A percentile compares a stretch with the other conserved stretches of the same genome.
These are phyloP conservation scores for Aureobasidium musti DNA, from an alignment of 2,329 filamentous ascomycete genomes.

Conservation along the genomic window DNA sequence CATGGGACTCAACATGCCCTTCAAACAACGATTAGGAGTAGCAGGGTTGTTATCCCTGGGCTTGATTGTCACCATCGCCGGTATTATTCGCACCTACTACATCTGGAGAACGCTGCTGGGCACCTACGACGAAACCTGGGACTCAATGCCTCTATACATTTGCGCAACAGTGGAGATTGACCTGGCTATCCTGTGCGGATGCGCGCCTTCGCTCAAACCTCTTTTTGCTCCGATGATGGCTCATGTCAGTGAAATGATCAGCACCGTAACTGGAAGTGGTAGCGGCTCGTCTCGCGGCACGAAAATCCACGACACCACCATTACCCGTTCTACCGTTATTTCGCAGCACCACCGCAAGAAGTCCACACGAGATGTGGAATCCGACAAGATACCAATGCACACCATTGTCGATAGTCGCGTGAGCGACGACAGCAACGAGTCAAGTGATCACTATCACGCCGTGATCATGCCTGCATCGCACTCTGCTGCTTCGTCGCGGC, in stretches of 20 bases:
- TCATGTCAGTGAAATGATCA: constrained; percentile 22
- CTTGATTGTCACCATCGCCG: constrained; percentile 35
- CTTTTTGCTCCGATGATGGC: constrained; percentile 31
- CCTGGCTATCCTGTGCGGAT: constrained; percentile 48
- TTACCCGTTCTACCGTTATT: constrained; percentile 6
- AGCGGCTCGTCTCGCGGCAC: not conserved
- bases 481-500: not conserved
- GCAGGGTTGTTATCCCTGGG: constrained; percentile 31
- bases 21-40: constrained; percentile 40
- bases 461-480: not conserved
- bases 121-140: constrained; percentile 51
- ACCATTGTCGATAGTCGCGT: not conserved
- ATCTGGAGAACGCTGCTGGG: constrained; percentile 47
- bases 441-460: not conserved
- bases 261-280: not conserved
- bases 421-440: constrained; percentile 11
- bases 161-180: constrained; percentile 51
- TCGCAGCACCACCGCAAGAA: constrained; percentile 15
- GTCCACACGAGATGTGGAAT: not conserved
- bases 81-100: constrained; percentile 48
- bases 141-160: constrained; percentile 51
- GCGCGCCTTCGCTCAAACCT: constrained; percentile 43
- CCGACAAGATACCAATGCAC: constrained; percentile 16
- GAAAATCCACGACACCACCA: constrained; percentile 6
- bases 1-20: constrained; percentile 47